Evolutionary conservation across 139 green algal species (phyloP).

Genomic region (Chlamydomonas sphaeroides): DNA sequence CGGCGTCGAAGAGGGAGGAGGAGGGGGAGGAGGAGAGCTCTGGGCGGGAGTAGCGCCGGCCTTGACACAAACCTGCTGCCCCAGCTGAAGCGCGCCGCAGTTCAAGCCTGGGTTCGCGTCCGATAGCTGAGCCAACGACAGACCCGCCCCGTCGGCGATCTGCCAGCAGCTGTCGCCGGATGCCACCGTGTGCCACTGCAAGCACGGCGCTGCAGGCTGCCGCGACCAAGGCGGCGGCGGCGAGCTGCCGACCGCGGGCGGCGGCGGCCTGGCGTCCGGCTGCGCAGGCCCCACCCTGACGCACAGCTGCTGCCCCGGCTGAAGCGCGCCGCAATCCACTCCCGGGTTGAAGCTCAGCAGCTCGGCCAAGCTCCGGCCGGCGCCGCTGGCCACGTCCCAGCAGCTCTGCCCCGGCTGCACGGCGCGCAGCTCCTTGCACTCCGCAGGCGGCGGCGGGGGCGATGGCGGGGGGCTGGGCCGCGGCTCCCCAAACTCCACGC

Average conservation of each 20-base stretch:
- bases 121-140: not conserved
- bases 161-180: not conserved
- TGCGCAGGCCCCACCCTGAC: not conserved
- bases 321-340: not conserved
- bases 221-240: not conserved
- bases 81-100: not conserved
- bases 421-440: not conserved
- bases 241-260: not conserved
- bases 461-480: not conserved
- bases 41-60: not conserved
- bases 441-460: not conserved
- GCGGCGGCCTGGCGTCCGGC: not conserved
- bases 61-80: not conserved
- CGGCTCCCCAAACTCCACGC: not conserved
- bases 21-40: too few relatives aligned
- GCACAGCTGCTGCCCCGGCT: not conserved
- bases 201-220: not conserved
- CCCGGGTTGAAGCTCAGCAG: not conserved
- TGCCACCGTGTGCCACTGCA: not conserved
- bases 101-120: not conserved
- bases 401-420: not conserved
- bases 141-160: not conserved
- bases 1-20: too few relatives aligned
- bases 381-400: not conserved
- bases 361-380: not conserved